Evolutionary conservation across 176 grass and related monocot species (phyloP).

Genomic region (Tillandsia leiboldiana): DNA sequence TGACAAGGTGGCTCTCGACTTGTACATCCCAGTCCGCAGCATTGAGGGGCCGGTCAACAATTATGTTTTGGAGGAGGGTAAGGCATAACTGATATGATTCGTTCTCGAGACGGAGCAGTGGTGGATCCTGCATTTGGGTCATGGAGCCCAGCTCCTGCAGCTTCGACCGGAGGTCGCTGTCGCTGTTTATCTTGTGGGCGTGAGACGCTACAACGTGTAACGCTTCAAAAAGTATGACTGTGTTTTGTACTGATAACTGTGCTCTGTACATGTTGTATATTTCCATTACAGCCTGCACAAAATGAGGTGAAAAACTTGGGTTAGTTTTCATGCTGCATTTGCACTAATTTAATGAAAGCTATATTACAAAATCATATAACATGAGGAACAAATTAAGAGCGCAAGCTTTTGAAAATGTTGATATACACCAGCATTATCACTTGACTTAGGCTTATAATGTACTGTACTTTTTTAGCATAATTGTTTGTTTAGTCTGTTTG

Average conservation of each 20-base stretch:
- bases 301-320: constrained; percentile 8
- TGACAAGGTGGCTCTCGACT: constrained; percentile 61
- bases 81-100: constrained; percentile 93
- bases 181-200: constrained; percentile 89
- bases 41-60: constrained; percentile 38
- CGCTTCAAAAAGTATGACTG: constrained; percentile 85
- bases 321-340: background rate
- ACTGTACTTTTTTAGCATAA: too few relatives aligned
- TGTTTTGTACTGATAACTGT: constrained; percentile 72
- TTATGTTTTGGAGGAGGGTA: constrained; percentile 79
- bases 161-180: constrained; percentile 72
- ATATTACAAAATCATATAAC: constrained; percentile 1
- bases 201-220: constrained; percentile 85
- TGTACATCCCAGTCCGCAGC: constrained; percentile 23
- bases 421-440: too few relatives aligned
- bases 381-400: constrained; percentile 7
- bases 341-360: background rate
- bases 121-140: constrained; percentile 98
- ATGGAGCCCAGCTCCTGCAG: constrained; percentile 89
- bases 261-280: constrained; percentile 88
- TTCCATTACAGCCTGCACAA: constrained; percentile 94
- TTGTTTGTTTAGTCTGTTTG: too few relatives aligned
- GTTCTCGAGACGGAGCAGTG: constrained; percentile 87
- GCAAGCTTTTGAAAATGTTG: background rate
- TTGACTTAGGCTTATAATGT: too few relatives aligned